These are phyloP conservation scores for Pogostemon cablin DNA, from an alignment of 257 asterid genomes.

Conservation along the genomic window DNA sequence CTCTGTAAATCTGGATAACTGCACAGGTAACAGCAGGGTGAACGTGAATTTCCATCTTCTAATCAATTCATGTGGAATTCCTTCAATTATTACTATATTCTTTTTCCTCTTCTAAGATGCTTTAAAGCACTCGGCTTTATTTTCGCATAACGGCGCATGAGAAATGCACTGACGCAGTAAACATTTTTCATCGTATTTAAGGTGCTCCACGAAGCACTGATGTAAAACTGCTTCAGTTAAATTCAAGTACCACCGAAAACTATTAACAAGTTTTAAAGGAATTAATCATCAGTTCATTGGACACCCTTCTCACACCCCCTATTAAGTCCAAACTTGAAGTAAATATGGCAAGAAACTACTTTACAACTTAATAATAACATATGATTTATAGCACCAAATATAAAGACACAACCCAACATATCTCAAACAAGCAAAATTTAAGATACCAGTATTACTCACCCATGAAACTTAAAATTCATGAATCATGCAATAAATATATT, in stretches of 20 bases:
- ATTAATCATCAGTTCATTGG: not conserved
- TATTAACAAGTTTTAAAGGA: not conserved
- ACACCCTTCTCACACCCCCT: not conserved
- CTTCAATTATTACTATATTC: too few relatives aligned
- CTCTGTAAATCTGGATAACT: not conserved
- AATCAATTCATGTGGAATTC: too few relatives aligned
- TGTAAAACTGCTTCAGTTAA: not conserved
- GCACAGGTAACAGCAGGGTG: too few relatives aligned
- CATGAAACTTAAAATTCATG: not conserved
- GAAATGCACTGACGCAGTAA: not conserved
- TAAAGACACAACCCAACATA: not conserved
- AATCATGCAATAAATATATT: not conserved
- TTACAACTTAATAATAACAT: not conserved
- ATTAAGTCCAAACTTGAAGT: not conserved
- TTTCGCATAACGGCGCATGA: not conserved
- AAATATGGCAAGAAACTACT: not conserved
- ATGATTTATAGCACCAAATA: not conserved
- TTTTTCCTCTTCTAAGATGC: too few relatives aligned
- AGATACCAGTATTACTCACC: not conserved
- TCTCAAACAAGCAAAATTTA: not conserved
- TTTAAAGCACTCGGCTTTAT: too few relatives aligned
- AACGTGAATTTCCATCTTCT: too few relatives aligned
- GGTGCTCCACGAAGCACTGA: not conserved
- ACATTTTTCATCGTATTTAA: not conserved
- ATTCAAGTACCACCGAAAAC: not conserved